These are phyloP conservation scores for Cyphellophora europaea DNA, from an alignment of 2,329 filamentous ascomycete species.

Conservation along the genomic window DNA sequence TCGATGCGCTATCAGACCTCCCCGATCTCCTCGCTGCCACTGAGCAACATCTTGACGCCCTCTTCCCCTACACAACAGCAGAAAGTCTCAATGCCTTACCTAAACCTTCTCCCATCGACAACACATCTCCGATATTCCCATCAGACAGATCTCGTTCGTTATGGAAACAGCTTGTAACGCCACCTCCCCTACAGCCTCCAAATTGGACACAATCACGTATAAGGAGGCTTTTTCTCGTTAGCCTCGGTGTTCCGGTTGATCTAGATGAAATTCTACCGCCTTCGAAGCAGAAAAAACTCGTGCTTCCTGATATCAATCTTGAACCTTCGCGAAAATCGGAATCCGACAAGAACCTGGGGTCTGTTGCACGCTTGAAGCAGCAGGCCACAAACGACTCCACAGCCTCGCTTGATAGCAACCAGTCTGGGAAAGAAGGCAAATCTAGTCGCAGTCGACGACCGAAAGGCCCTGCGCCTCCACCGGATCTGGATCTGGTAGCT, in stretches of 20 bases:
- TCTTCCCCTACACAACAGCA: constrained; percentile 33
- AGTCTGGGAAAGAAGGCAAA: constrained; percentile 18
- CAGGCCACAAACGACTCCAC: constrained; percentile 25
- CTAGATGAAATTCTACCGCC: constrained; percentile 94
- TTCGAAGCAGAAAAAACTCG: constrained; percentile 94
- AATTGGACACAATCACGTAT: constrained; percentile 98
- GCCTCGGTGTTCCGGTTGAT: constrained; percentile 89
- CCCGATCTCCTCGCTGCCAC: constrained; percentile 31
- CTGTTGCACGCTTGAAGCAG: constrained; percentile 23
- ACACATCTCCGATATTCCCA: constrained; percentile 57
- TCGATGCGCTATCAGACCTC: constrained; percentile 42
- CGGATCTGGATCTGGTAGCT: constrained; percentile 68
- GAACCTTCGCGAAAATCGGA: constrained; percentile 44
- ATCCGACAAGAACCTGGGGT: constrained; percentile 43
- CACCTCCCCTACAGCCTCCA: constrained; percentile 85
- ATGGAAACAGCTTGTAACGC: constrained; percentile 93
- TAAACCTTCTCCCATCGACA: constrained; percentile 29
- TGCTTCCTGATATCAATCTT: constrained; percentile 70
- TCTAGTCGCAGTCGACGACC: constrained; percentile 34
- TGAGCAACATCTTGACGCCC: constrained; percentile 30
- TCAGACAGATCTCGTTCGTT: constrained; percentile 81
- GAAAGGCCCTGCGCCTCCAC: constrained; percentile 48
- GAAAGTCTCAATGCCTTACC: constrained; percentile 22
- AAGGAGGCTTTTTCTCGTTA: constrained; percentile 87
- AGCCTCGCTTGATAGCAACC: constrained; percentile 21